Evolutionary conservation across 2,329 filamentous ascomycete species (phyloP).

Genomic region (Cucurbitaria berberidis): DNA sequence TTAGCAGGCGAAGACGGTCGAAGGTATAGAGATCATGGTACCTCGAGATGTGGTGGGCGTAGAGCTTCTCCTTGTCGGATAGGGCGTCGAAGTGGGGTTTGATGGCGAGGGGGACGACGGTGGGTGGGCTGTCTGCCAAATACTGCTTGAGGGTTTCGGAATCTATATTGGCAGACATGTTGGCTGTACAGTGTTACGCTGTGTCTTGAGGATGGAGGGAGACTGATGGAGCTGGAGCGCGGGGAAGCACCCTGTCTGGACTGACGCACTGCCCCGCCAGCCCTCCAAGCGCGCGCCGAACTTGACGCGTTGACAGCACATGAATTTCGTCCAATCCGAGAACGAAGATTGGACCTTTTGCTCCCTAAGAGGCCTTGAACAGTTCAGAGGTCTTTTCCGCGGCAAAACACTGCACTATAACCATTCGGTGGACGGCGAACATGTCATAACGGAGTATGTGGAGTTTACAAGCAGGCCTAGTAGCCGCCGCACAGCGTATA

Average conservation of each 20-base stretch:
- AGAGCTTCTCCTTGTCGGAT: constrained; percentile 78
- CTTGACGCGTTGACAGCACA: not conserved
- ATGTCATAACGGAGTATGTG: no score
- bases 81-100: constrained; percentile 89
- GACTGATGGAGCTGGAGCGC: not conserved
- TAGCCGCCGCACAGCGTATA: no score
- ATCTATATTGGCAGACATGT: constrained; percentile 50
- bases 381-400: no score
- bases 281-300: no score
- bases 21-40: constrained; percentile 16
- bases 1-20: constrained; percentile 2
- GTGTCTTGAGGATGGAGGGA: not conserved
- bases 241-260: no score
- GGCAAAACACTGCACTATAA: no score
- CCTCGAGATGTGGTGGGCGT: constrained; percentile 72
- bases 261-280: no score
- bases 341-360: no score
- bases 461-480: no score
- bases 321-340: no score
- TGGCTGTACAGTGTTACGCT: not conserved
- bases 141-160: constrained; percentile 67
- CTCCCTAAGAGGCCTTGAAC: no score
- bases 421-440: no score
- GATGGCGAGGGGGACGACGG: constrained; percentile 85
- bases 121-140: constrained; percentile 87